phyloP scores from a whole-genome alignment of 2,329 filamentous ascomycete species.

The Phialocephala sp. region DNA sequence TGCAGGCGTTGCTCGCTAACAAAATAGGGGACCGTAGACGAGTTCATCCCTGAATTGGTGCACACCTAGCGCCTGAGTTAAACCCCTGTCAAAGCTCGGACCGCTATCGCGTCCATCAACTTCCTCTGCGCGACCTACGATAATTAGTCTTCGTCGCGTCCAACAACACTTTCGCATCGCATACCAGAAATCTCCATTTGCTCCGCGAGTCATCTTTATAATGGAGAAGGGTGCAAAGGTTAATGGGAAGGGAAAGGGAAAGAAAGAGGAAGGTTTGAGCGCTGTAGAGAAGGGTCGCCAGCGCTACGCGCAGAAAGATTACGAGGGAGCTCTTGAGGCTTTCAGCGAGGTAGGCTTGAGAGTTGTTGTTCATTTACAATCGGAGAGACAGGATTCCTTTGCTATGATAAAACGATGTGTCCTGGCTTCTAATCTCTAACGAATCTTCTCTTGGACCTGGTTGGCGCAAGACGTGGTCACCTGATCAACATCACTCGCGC shows the following conservation, averaged over 20 bases:
- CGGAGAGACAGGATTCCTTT: too few species aligned
- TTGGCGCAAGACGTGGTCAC: background rate
- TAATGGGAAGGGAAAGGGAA: background rate
- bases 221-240: background rate
- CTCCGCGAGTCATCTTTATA: background rate
- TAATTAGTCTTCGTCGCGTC: background rate
- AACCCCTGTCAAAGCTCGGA: background rate
- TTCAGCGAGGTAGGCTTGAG: constrained; percentile 35
- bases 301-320: constrained; percentile 40
- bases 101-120: background rate
- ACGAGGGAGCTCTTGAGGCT: constrained; percentile 35
- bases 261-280: constrained; percentile 35
- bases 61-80: background rate
- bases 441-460: background rate
- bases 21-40: background rate
- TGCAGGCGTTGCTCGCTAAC: background rate
- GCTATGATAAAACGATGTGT: background rate
- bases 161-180: background rate
- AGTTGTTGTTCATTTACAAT: too few species aligned
- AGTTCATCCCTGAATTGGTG: background rate
- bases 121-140: background rate
- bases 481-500: background rate
- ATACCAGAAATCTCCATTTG: too few species aligned
- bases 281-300: constrained; percentile 38
- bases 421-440: background rate